Evolutionary conservation across 108 stramenopile genomes (phyloP), one percentile per base, ranked within the genome.

Genomic region (Conticribra guillardii): DNA sequence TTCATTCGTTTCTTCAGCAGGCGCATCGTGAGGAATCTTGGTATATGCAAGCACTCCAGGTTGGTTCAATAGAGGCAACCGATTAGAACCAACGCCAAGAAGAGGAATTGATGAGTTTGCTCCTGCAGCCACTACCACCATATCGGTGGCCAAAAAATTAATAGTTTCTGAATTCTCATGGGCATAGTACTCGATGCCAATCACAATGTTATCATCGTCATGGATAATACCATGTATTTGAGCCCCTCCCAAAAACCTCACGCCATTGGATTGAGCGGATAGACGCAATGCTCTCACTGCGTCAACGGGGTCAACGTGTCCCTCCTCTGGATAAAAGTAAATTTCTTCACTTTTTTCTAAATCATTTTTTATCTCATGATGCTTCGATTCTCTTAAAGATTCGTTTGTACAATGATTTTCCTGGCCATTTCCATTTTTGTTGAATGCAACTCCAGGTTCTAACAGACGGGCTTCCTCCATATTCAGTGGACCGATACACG

Each of bases 311-410:
- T 89, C 76, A 2, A 85, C 82, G 56, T 64, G 71, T 11, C 88
- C 88, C 74, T 89, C 88, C 32, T 85, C 82, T 9, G 84, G 84
- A 59, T 84, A 87, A 50, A 64, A 85, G 51, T 82, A 79, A 4
- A 81, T 52, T 19, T 73, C 68, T n/a, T 71, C 41, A 19, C 37
- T 8, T 54, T 45, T 30, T n/a, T 64, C 69, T 1, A n/a, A n/a
- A n/a, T n/a, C n/a, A n/a, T n/a, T n/a, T n/a, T n/a, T n/a, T n/a
- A n/a, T n/a, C n/a, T n/a, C n/a, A n/a, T n/a, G n/a, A n/a, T n/a
- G n/a, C n/a, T n/a, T n/a, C n/a, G n/a, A n/a, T n/a, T n/a, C n/a
- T n/a, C n/a, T n/a, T n/a, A n/a, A n/a, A n/a, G n/a, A n/a, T 37
- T 32, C 28, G 71, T 16, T 64, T 23, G 8, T 18, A 21, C 14